Base-by-base conservation (phyloP, 371 early-diverging fungal species). In the Smittium mucronatum region DNA sequence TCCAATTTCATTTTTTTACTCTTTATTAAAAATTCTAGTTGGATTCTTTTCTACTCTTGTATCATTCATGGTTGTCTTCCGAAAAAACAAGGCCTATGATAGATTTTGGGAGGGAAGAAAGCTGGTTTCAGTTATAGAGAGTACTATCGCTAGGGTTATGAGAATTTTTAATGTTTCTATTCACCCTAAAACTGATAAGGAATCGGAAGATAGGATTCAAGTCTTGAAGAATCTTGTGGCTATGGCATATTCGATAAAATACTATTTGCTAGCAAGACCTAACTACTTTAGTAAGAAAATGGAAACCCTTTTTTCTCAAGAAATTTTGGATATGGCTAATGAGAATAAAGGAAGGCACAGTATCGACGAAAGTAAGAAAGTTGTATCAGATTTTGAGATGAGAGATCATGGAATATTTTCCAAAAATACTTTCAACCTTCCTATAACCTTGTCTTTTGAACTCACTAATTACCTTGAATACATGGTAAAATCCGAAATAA, bases 31-130 rank as follows among this genome's bases (percentile, higher is more conserved):
- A 17, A 15, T 2, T n/a, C 15, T 34, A 65, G 65, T 65, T 5
- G 32, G 84, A 1, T 74, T 82, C 17, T 71, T 85, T 70, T 82
- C 84, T 30, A 81, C 87, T 69, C 86, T 87, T 25, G 81, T 88
- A 57, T 83, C 83, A 34, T 73, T 88, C 67, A 80, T 88, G 57
- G 76, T 89, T 58, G 88, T 88, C 33, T 90, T 89, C 80, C 80
- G 91, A 29, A 90, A 87, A 57, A 91, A 91, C 80, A 87, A 89
- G 0, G 82, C 86, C 30, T 88, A 86, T 73, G 85, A 87, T 69
- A 82, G 91, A 30, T 91, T 82, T 77, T 90, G 88, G 88, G 92
- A 90, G 73, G 92, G 88, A 21, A 81, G 89, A 64, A 81, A 83
- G 69, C 71, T 84, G 33, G 90, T 89, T 90, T 81, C 82, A 35